These are phyloP conservation scores for Phoma herbarum DNA, from an alignment of 2,329 filamentous ascomycete genomes.

Conservation along the genomic window DNA sequence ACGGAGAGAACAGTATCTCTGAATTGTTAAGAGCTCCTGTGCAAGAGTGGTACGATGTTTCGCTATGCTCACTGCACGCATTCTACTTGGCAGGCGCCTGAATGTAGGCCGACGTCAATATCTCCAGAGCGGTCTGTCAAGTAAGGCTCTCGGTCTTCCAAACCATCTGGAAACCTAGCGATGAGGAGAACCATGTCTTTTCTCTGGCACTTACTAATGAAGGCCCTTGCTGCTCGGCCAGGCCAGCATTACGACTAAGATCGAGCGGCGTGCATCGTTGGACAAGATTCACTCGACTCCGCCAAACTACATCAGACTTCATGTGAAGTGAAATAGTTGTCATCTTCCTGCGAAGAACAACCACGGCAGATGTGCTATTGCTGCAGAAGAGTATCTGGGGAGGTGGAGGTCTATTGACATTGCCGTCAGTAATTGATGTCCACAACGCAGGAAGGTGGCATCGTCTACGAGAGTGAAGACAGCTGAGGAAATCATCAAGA, in stretches of 20 bases:
- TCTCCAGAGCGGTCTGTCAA: not conserved
- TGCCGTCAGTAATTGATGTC: not conserved
- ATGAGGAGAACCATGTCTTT: not conserved
- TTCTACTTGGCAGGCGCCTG: not conserved
- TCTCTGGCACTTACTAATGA: not conserved
- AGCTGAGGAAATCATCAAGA: not conserved
- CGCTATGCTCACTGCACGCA: not conserved
- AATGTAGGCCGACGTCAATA: not conserved
- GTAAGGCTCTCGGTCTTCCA: not conserved
- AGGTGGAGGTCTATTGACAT: not conserved
- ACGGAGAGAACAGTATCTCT: not conserved
- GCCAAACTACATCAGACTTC: conserved; percentile 2
- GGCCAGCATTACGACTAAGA: conserved; percentile 11
- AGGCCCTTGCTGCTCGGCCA: conserved; percentile 1
- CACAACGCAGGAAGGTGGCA: no score
- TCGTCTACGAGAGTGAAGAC: not conserved
- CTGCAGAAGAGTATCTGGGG: not conserved
- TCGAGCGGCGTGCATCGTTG: conserved; percentile 3
- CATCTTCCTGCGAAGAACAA: not conserved
- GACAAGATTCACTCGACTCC: not conserved
- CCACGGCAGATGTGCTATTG: not conserved
- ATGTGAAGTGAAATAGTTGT: not conserved
- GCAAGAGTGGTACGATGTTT: not conserved
- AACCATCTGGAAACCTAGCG: not conserved
- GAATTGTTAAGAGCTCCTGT: not conserved